phyloP scores from a whole-genome alignment of 23 red algal genomes.

The Gracilaria vermiculophylla region DNA sequence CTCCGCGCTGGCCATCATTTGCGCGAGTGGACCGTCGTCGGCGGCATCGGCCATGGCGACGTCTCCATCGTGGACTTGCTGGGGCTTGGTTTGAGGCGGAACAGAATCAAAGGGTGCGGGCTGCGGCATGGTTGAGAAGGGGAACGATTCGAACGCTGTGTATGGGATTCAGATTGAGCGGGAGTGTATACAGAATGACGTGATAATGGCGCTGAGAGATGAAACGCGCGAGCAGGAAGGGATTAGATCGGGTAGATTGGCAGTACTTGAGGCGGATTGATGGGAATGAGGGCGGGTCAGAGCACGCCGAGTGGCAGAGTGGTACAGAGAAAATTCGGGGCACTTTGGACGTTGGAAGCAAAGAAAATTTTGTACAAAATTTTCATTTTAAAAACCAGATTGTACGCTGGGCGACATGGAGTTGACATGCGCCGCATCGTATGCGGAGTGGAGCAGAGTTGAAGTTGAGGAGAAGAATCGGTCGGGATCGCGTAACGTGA shows the following conservation, averaged over 20 bases:
- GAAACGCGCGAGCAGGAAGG: no score
- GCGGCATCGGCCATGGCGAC: conserved; percentile 23
- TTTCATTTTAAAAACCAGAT: no score
- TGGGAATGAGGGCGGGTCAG: no score
- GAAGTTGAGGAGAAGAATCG: conserved; percentile 51
- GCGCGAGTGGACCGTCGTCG: conserved; percentile 46
- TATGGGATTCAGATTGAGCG: background rate
- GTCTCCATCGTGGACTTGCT: conserved; percentile 22
- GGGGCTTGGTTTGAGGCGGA: background rate
- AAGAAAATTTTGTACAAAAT: no score
- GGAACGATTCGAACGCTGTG: background rate
- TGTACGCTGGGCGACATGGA: conserved; percentile 11
- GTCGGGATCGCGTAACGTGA: conserved; percentile 11
- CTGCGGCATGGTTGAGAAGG: background rate
- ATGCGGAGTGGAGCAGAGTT: conserved; percentile 44
- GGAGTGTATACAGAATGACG: background rate
- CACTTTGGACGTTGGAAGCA: no score
- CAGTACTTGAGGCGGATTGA: background rate
- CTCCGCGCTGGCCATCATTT: conserved; percentile 39
- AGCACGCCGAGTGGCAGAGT: no score
- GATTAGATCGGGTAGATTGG: background rate
- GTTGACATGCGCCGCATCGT: conserved; percentile 46
- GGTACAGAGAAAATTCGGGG: no score
- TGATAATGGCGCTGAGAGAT: no score
- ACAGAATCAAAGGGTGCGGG: background rate